A percentile compares a stretch with the other conserved stretches of the same genome.
These are phyloP conservation scores for Corynascus novoguineensis DNA, from an alignment of 495 filamentous ascomycete species.

Conservation along the genomic window DNA sequence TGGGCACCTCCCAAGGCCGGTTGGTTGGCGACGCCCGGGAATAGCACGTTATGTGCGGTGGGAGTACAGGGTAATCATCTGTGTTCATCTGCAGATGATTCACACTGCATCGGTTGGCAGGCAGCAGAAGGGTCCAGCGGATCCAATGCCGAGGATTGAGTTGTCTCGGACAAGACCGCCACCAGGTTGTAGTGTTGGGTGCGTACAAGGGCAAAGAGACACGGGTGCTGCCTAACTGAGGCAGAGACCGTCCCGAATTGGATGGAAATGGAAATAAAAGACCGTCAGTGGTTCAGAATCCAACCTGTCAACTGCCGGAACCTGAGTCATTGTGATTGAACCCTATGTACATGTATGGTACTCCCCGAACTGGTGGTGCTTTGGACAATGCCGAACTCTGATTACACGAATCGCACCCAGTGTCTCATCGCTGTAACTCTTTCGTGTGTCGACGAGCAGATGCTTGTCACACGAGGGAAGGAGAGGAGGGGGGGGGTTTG, in stretches of 20 bases:
- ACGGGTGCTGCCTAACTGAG: neutral
- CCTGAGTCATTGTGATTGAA: neutral
- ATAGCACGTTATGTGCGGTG: no score
- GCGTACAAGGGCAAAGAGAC: neutral
- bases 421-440: no score
- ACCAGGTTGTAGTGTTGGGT: no score
- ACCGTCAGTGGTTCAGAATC: neutral
- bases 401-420: no score
- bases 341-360: no score
- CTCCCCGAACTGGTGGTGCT: neutral
- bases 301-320: neutral
- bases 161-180: constrained; percentile 8
- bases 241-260: neutral
- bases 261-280: neutral
- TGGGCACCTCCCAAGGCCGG: neutral
- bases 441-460: no score
- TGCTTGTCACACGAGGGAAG: no score
- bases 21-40: no score
- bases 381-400: no score
- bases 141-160: neutral
- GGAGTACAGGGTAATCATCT: no score
- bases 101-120: neutral
- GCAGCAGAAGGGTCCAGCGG: neutral
- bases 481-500: no score
- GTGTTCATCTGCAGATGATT: neutral